phyloP scores from a whole-genome alignment of 495 filamentous ascomycete species.

The Tuber umbilicatum region DNA sequence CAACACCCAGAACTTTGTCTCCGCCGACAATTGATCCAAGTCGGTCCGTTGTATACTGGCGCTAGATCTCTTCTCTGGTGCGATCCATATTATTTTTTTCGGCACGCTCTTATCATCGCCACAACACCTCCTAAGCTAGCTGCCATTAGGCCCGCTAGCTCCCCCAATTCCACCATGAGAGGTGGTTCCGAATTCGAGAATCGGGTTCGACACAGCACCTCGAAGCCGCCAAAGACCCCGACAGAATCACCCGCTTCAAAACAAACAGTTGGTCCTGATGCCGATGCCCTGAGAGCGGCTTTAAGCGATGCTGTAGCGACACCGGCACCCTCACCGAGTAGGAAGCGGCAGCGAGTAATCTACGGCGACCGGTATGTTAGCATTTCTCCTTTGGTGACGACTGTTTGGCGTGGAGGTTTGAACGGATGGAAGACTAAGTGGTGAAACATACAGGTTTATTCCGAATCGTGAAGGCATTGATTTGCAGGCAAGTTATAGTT shows the following conservation, averaged over 20 bases:
- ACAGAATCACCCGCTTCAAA: conserved; percentile 34
- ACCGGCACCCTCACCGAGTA: conserved; percentile 40
- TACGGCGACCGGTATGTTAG: conserved; percentile 39
- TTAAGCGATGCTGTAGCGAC: conserved; percentile 39
- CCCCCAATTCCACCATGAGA: conserved; percentile 31
- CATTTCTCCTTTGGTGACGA: neutral
- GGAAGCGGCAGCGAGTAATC: conserved; percentile 41
- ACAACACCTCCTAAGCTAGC: conserved; percentile 36
- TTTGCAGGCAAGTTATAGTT: conserved; percentile 78
- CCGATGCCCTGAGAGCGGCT: conserved; percentile 37
- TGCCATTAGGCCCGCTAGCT: conserved; percentile 33
- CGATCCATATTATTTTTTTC: neutral
- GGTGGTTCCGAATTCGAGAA: conserved; percentile 41
- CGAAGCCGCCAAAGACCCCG: conserved; percentile 39
- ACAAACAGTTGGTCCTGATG: conserved; percentile 35
- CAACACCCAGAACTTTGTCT: conserved; percentile 12
- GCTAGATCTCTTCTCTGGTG: neutral
- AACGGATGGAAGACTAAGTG: conserved; percentile 13
- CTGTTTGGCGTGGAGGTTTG: conserved; percentile 5
- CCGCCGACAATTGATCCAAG: neutral
- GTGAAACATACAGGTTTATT: conserved; percentile 67
- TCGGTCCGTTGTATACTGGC: neutral
- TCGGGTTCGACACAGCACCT: conserved; percentile 37
- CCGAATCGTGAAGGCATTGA: conserved; percentile 91
- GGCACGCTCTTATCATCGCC: conserved; percentile 21